Conservation (phyloP, 108 stramenopile species). For the Cyclotella sp. region DNA sequence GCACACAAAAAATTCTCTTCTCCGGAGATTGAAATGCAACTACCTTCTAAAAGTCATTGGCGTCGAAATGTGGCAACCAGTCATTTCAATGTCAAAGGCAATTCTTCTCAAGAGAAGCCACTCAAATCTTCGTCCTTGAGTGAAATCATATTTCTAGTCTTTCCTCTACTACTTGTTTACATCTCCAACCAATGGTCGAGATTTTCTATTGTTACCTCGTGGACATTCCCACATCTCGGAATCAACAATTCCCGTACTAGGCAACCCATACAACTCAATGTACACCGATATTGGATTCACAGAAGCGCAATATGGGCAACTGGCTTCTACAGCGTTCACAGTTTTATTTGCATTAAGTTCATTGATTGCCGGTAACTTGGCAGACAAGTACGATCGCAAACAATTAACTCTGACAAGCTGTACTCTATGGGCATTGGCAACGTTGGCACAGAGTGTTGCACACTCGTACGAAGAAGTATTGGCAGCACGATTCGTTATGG, state of each 20-base stretch:
- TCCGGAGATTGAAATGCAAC: too few species aligned
- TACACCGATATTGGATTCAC: conserved; percentile 86
- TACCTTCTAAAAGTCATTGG: too few species aligned
- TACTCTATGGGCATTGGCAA: conserved; percentile 75
- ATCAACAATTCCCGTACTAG: not conserved
- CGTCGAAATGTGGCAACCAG: too few species aligned
- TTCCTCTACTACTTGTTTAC: conserved; percentile 77
- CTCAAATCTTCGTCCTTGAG: conserved; percentile 16
- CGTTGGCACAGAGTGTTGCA: conserved; percentile 67
- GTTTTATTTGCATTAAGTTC: conserved; percentile 84
- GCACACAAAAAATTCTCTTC: too few species aligned
- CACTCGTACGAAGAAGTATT: conserved; percentile 73
- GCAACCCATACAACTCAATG: conserved; percentile 70
- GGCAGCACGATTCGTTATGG: conserved; percentile 79
- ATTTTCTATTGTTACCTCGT: conserved; percentile 79
- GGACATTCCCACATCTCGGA: conserved; percentile 59
- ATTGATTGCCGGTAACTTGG: conserved; percentile 76
- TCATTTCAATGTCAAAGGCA: too few species aligned
- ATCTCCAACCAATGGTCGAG: conserved; percentile 85
- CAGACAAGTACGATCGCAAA: conserved; percentile 86
- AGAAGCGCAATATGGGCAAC: conserved; percentile 84
- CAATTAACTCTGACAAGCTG: conserved; percentile 67
- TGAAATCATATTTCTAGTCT: conserved; percentile 49
- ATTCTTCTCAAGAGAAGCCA: too few species aligned
- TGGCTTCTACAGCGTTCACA: conserved; percentile 91